Evolutionary conservation across 805 yeast species (phyloP).

Genomic region (Sungouiella blattae): DNA sequence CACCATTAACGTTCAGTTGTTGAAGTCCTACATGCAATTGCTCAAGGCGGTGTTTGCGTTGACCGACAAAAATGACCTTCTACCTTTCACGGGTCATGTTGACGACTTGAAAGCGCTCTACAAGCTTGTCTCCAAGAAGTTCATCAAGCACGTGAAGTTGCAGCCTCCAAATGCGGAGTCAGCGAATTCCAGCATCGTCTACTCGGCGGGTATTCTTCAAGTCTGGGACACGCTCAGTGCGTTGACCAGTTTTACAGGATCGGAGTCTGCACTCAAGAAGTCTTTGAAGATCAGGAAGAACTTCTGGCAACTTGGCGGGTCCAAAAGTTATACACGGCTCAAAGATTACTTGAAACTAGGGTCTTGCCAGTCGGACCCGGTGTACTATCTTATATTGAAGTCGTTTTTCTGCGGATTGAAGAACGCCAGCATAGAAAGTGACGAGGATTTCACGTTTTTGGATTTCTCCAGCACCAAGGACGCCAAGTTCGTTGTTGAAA

Average conservation of each 20-base stretch:
- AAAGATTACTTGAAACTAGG: slow-evolving; percentile 49
- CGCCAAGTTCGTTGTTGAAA: slow-evolving; percentile 16
- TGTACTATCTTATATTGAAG: slow-evolving; percentile 38
- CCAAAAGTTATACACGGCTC: slow-evolving; percentile 38
- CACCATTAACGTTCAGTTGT: slow-evolving; percentile 28
- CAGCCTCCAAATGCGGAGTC: slow-evolving; percentile 15
- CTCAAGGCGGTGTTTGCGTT: slow-evolving; percentile 10
- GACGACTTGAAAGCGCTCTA: slow-evolving; percentile 23
- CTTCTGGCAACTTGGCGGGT: slow-evolving; percentile 52
- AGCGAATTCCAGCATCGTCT: slow-evolving; percentile 28
- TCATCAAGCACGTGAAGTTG: slow-evolving; percentile 42
- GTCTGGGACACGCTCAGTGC: slow-evolving; percentile 46
- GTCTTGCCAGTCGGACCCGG: slow-evolving; percentile 48
- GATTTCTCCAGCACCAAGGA: slow-evolving; percentile 17
- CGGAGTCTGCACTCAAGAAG: slow-evolving; percentile 10
- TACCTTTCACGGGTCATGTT: slow-evolving; percentile 12
- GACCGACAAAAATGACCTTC: slow-evolving; percentile 10
- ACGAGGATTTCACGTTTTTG: slow-evolving; percentile 17
- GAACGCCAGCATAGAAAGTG: slow-evolving; percentile 5
- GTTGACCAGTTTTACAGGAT: slow-evolving; percentile 28
- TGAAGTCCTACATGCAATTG: slow-evolving; percentile 17
- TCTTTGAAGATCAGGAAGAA: slow-evolving; percentile 38
- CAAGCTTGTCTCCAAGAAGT: slow-evolving; percentile 42
- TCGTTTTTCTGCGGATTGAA: slow-evolving; percentile 20
- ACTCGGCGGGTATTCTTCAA: slow-evolving; percentile 45